Evolutionary conservation across 441 rosid genomes (phyloP).

Genomic region (Populus hybrid): DNA sequence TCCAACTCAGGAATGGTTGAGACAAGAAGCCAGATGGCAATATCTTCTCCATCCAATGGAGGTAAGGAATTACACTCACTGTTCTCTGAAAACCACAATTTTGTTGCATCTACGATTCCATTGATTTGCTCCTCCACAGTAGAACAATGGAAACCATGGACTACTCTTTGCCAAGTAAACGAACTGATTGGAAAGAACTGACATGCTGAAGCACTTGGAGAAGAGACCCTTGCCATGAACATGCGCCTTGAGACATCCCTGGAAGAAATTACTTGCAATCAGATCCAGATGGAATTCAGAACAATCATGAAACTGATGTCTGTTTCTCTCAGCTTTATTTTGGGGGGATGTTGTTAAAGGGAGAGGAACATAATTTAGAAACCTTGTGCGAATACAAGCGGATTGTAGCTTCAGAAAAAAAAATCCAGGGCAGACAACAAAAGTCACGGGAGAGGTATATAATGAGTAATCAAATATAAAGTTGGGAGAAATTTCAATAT

Average conservation of each 20-base stretch:
- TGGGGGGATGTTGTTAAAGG: neutral
- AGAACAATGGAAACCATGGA: constrained; percentile 28
- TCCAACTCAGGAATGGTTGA: constrained; percentile 40
- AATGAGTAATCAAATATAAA: neutral
- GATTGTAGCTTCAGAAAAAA: neutral
- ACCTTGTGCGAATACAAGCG: neutral
- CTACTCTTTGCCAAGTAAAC: constrained; percentile 46
- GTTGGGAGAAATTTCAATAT: neutral
- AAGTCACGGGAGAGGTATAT: neutral
- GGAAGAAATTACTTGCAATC: constrained; percentile 18
- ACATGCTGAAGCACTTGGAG: constrained; percentile 41
- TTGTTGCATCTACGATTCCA: constrained; percentile 52
- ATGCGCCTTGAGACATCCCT: constrained; percentile 71
- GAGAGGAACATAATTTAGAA: constrained; percentile 1
- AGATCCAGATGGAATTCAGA: neutral
- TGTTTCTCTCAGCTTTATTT: neutral
- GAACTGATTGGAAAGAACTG: constrained; percentile 64
- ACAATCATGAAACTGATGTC: neutral
- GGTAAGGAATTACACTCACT: constrained; percentile 30
- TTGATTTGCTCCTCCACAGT: constrained; percentile 39
- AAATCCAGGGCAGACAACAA: neutral
- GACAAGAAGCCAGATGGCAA: constrained; percentile 73
- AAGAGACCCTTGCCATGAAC: constrained; percentile 55
- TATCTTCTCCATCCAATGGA: constrained; percentile 50
- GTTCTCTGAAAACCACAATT: constrained; percentile 37